Evolutionary conservation across 352 stramenopile genomes (phyloP).

Genomic region (Globisporangium spinosum): DNA sequence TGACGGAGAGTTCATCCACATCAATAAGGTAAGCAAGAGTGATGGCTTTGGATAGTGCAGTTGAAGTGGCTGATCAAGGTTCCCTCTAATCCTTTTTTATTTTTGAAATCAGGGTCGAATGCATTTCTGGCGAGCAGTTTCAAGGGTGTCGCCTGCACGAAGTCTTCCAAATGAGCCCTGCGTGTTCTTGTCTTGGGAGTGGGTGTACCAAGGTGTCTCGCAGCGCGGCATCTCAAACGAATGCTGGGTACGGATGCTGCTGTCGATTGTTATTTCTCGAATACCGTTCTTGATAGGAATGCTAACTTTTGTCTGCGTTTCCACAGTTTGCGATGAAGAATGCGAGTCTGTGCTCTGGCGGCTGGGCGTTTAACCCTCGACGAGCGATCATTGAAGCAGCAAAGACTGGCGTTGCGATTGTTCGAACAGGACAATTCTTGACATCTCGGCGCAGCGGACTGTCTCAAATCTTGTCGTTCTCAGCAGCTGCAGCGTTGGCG

Average conservation of each 20-base stretch:
- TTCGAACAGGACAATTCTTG: slow-evolving; percentile 73
- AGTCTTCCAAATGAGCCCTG: slow-evolving; percentile 35
- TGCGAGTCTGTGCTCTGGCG: slow-evolving; percentile 52
- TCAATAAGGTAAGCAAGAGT: slow-evolving; percentile 57
- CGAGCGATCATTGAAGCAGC: slow-evolving; percentile 74
- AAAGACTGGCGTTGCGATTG: slow-evolving; percentile 61
- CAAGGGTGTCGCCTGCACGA: slow-evolving; percentile 32
- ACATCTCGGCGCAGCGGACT: slow-evolving; percentile 36
- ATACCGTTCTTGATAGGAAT: neutral
- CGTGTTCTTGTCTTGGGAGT: slow-evolving; percentile 83
- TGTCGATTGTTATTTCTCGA: neutral
- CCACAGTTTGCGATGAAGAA: slow-evolving; percentile 82
- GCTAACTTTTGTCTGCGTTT: neutral
- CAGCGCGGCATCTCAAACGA: slow-evolving; percentile 76
- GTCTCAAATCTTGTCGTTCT: slow-evolving; percentile 52
- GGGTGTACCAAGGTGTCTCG: slow-evolving; percentile 82
- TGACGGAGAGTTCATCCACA: slow-evolving; percentile 79
- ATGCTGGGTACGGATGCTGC: slow-evolving; percentile 51
- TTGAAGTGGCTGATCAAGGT: neutral
- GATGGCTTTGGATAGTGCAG: neutral
- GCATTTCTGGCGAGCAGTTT: slow-evolving; percentile 81
- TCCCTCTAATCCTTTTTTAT: neutral
- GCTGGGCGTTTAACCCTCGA: slow-evolving; percentile 68
- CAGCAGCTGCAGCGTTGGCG: slow-evolving; percentile 22
- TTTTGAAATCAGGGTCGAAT: slow-evolving; percentile 46